phyloP scores from a whole-genome alignment of 768 basidiomycete species.

The Lactifluus rugatus region DNA sequence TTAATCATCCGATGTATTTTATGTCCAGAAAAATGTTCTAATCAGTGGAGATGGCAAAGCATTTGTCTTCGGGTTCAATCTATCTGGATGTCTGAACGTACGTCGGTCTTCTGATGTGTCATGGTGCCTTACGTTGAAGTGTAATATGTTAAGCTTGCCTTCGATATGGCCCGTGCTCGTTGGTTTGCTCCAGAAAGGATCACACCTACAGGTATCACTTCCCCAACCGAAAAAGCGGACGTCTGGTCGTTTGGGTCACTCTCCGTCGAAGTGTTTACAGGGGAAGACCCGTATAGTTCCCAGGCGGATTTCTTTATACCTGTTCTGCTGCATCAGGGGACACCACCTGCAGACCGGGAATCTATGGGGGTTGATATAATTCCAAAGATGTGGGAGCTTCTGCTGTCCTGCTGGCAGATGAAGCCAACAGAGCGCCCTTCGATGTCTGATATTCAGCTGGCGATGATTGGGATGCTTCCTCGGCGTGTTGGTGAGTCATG shows the following conservation, averaged over 20 bases:
- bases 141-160: constrained; percentile 20
- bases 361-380: neutral
- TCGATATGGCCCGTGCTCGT: constrained; percentile 18
- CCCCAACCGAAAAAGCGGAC: constrained; percentile 3
- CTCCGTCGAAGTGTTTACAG: constrained; percentile 10
- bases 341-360: neutral
- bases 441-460: neutral
- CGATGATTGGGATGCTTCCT: neutral
- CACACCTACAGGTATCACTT: neutral
- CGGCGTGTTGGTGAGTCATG: neutral
- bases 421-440: neutral
- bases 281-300: constrained; percentile 4
- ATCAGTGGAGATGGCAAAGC: constrained; percentile 33
- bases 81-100: constrained; percentile 24
- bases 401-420: constrained; percentile 9
- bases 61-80: constrained; percentile 37
- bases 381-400: constrained; percentile 11
- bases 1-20: neutral
- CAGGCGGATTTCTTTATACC: neutral
- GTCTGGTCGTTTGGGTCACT: constrained; percentile 15
- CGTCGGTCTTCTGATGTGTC: neutral
- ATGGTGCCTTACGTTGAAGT: neutral
- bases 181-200: constrained; percentile 14
- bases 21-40: constrained; percentile 34
- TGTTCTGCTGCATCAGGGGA: neutral